Percentiles rank a stretch among this genome's conserved stretches.
Conservation (phyloP, 2,329 filamentous ascomycete genomes). For the Massarina eburnea region DNA sequence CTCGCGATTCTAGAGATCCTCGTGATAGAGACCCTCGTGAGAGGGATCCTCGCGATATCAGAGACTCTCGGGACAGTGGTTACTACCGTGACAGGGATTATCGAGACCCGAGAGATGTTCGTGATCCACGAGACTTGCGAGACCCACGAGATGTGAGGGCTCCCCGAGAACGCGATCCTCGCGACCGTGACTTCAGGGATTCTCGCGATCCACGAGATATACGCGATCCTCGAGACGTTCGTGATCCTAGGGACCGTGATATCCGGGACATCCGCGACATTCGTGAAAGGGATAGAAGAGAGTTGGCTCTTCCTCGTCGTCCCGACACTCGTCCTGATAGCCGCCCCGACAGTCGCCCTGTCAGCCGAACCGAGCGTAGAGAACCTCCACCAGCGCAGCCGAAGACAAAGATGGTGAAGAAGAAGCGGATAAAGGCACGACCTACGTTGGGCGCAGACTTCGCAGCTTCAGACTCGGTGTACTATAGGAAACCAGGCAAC, state of each 20-base stretch:
- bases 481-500: conserved; percentile 94
- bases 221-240: conserved; percentile 14
- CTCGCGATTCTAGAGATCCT: conserved; percentile 9
- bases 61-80: conserved; percentile 13
- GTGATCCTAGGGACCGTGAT: conserved; percentile 16
- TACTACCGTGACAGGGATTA: conserved; percentile 18
- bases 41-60: conserved; percentile 18
- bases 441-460: conserved; percentile 73
- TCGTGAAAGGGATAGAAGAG: conserved; percentile 29
- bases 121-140: conserved; percentile 22
- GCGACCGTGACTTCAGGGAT: conserved; percentile 16
- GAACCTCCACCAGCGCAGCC: conserved; percentile 44
- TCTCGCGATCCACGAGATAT: conserved; percentile 15
- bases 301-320: conserved; percentile 29
- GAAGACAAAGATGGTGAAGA: conserved; percentile 61
- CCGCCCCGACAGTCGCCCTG: conserved; percentile 32
- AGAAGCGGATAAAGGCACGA: conserved; percentile 70
- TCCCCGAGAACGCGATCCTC: conserved; percentile 9
- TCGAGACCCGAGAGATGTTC: conserved; percentile 13
- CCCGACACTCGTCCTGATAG: conserved; percentile 26
- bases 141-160: conserved; percentile 15
- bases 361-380: conserved; percentile 41
- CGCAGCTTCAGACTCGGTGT: conserved; percentile 81
- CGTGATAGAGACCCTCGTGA: conserved; percentile 18
- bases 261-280: conserved; percentile 22